Conservation (phyloP, 108 stramenopile genomes). For the Skeletonema grethae region DNA sequence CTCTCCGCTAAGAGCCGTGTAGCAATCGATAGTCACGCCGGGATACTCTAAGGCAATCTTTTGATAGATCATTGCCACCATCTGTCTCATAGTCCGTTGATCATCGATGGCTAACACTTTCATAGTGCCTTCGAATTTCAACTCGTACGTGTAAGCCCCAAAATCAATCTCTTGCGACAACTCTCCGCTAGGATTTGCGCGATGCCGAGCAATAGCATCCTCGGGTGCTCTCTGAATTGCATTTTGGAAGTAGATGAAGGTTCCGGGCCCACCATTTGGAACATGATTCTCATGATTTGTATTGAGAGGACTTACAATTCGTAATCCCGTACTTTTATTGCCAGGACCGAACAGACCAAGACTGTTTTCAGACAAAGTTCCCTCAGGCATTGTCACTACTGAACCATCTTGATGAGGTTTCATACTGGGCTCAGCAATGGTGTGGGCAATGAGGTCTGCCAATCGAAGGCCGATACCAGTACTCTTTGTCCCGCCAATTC, state of each 20-base stretch:
- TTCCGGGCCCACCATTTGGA: constrained; percentile 36
- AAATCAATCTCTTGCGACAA: constrained; percentile 35
- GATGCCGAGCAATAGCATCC: constrained; percentile 41
- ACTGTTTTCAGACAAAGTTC: constrained; percentile 18
- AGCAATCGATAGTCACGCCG: constrained; percentile 32
- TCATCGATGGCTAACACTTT: constrained; percentile 46
- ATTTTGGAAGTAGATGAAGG: constrained; percentile 43
- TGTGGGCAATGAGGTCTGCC: constrained; percentile 47
- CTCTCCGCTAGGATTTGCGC: constrained; percentile 34
- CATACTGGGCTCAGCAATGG: constrained; percentile 37
- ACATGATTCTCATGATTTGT: constrained; percentile 19
- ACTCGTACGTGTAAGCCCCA: constrained; percentile 37
- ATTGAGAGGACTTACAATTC: constrained; percentile 27
- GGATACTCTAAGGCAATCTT: constrained; percentile 37
- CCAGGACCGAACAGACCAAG: constrained; percentile 11
- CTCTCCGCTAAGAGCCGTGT: constrained; percentile 45
- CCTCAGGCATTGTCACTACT: constrained; percentile 18
- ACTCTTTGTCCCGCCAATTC: constrained; percentile 29
- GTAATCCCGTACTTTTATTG: constrained; percentile 23
- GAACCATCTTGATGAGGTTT: constrained; percentile 39
- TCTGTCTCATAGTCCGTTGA: constrained; percentile 52
- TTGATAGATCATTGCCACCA: constrained; percentile 53
- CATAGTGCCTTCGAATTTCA: constrained; percentile 36
- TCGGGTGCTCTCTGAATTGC: constrained; percentile 37
- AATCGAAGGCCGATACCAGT: constrained; percentile 47